These are phyloP conservation scores for Nelumbo lutea DNA, from an alignment of 164 flowering plant genomes.

Conservation along the genomic window DNA sequence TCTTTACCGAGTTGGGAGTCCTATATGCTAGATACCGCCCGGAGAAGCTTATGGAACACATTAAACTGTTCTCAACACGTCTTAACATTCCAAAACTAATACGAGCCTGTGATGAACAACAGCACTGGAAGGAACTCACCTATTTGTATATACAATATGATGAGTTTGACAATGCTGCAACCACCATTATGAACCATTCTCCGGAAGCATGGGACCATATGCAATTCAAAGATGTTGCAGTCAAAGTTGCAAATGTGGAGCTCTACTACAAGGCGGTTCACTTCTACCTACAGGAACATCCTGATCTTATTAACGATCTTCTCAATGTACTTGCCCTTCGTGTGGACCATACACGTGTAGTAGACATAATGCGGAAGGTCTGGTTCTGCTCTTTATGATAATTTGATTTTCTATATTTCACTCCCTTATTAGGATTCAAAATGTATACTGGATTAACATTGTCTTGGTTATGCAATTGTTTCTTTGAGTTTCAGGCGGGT, in stretches of 20 bases:
- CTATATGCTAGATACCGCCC: conserved; percentile 96
- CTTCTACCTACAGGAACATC: conserved; percentile 97
- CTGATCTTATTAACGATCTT: conserved; percentile 74
- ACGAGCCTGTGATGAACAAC: conserved; percentile 95
- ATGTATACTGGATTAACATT: background rate
- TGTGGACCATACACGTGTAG: conserved; percentile 93
- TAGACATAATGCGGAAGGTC: conserved; percentile 98
- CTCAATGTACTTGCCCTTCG: conserved; percentile 82
- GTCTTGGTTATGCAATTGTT: background rate
- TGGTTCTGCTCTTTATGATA: conserved; percentile 1
- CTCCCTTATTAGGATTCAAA: background rate
- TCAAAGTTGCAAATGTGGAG: conserved; percentile 97
- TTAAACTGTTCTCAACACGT: conserved; percentile 87
- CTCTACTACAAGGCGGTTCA: conserved; percentile 97
- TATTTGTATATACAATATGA: conserved; percentile 93
- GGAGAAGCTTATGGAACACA: conserved; percentile 99
- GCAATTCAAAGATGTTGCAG: conserved; percentile 96
- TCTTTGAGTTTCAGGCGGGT: conserved; percentile 63
- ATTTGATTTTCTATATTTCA: background rate
- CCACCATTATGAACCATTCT: conserved; percentile 97
- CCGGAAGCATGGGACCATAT: conserved; percentile 99
- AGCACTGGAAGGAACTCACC: conserved; percentile 96
- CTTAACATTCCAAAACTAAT: conserved; percentile 97
- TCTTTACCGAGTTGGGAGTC: conserved; percentile 95
- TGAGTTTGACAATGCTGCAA: conserved; percentile 99